These are phyloP conservation scores for Talaromyces wortmannii DNA, from an alignment of 495 filamentous ascomycete species.

Conservation along the genomic window DNA sequence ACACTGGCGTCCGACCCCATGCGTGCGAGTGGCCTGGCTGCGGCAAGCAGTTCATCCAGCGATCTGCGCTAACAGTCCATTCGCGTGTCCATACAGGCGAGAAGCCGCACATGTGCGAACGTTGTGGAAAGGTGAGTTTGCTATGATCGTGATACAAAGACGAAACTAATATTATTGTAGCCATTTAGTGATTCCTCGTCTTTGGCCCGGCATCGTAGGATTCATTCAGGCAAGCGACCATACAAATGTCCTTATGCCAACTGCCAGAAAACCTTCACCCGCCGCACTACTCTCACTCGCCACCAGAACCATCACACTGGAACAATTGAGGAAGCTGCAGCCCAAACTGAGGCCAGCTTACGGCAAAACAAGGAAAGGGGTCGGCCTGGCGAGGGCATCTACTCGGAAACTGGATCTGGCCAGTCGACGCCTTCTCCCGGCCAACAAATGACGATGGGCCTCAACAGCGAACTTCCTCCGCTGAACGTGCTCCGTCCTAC, in stretches of 20 bases:
- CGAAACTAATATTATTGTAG: constrained; percentile 39
- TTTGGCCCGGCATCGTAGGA: constrained; percentile 84
- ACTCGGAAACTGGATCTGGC: constrained; percentile 75
- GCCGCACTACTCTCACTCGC: constrained; percentile 87
- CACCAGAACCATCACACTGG: constrained; percentile 96
- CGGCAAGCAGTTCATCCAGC: constrained; percentile 94
- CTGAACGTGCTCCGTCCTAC: constrained; percentile 64
- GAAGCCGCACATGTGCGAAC: constrained; percentile 96
- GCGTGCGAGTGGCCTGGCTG: constrained; percentile 87
- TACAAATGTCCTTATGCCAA: constrained; percentile 98
- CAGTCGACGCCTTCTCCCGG: constrained; percentile 80
- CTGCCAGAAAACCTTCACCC: constrained; percentile 97
- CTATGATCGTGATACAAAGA: neutral
- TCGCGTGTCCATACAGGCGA: constrained; percentile 93
- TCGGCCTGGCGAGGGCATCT: constrained; percentile 70
- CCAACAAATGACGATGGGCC: constrained; percentile 68
- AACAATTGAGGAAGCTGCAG: constrained; percentile 88
- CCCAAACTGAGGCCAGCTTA: constrained; percentile 77
- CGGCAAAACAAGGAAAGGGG: constrained; percentile 50
- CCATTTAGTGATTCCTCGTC: constrained; percentile 99
- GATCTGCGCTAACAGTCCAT: constrained; percentile 95
- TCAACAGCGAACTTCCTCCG: constrained; percentile 61
- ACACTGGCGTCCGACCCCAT: constrained; percentile 86
- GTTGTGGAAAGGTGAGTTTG: constrained; percentile 79
- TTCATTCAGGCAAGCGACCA: constrained; percentile 91